Percentiles rank a stretch among this genome's conserved stretches.
phyloP scores from a whole-genome alignment of 169 alveolate species.

The Plasmodium sp. region DNA sequence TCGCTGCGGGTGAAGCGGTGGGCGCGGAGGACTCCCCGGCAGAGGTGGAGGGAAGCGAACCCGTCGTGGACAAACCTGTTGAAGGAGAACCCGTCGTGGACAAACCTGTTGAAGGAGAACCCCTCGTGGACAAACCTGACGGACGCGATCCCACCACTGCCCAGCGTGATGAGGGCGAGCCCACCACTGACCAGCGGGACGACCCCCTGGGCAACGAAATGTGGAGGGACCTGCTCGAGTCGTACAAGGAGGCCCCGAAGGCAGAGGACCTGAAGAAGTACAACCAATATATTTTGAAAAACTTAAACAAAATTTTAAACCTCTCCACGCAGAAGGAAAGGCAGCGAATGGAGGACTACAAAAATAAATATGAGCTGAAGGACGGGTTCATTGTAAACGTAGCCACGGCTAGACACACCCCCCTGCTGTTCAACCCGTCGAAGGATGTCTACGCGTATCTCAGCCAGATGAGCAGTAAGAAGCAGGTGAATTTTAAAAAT shows the following conservation, averaged over 20 bases:
- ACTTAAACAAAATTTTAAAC: constrained; percentile 19
- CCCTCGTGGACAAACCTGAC: too few relatives aligned
- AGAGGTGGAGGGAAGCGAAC: neutral
- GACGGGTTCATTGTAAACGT: constrained; percentile 42
- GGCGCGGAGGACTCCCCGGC: neutral
- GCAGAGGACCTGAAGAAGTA: constrained; percentile 8
- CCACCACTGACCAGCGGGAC: neutral
- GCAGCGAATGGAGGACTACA: constrained; percentile 10
- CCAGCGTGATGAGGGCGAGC: neutral
- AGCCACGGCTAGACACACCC: neutral
- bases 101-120: too few relatives aligned
- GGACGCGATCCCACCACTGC: neutral
- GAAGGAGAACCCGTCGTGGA: too few relatives aligned
- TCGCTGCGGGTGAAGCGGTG: neutral
- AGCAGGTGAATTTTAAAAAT: constrained; percentile 40
- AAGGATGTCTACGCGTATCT: constrained; percentile 29
- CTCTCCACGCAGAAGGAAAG: neutral
- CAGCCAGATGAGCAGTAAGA: constrained; percentile 31
- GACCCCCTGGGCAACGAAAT: neutral
- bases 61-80: too few relatives aligned
- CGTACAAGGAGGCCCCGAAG: constrained; percentile 1
- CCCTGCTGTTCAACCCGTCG: constrained; percentile 42
- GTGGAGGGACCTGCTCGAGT: neutral
- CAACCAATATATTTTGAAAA: constrained; percentile 45
- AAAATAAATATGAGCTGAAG: constrained; percentile 34